phyloP scores from a whole-genome alignment of 371 early-diverging fungal species.

The Mortierella sp. region DNA sequence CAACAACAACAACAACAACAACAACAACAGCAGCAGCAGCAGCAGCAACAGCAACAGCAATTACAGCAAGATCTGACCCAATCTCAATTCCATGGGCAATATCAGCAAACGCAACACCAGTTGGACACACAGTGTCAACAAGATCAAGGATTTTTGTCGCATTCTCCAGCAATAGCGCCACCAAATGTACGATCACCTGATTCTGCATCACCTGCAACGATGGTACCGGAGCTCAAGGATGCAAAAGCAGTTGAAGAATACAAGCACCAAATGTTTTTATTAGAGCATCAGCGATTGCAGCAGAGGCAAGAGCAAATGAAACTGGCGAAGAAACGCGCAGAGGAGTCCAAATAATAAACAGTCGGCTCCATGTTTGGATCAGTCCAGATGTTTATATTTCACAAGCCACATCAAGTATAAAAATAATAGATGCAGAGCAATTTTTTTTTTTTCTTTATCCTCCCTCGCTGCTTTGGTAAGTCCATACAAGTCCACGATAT shows the following conservation, averaged over 20 bases:
- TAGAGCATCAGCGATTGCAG: constrained; percentile 34
- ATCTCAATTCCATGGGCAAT: not conserved
- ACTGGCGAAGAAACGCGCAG: not conserved
- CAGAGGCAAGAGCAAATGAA: constrained; percentile 22
- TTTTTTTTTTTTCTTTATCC: constrained; percentile 12
- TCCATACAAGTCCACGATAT: constrained; percentile 5
- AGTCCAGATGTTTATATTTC: not conserved
- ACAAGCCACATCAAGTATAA: constrained; percentile 16
- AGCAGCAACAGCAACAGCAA: constrained; percentile 12
- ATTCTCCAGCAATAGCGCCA: not conserved
- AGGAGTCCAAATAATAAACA: not conserved
- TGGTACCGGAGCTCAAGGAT: constrained; percentile 5
- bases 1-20: not conserved
- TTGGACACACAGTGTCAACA: not conserved
- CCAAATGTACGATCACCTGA: not conserved
- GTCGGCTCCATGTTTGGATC: not conserved
- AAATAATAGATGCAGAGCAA: not conserved
- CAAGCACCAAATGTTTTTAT: constrained; percentile 31
- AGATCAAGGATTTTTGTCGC: not conserved
- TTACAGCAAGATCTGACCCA: not conserved
- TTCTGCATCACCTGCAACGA: not conserved
- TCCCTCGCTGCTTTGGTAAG: constrained; percentile 15
- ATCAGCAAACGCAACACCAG: not conserved
- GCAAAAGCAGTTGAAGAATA: constrained; percentile 26
- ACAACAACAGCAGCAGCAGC: constrained; percentile 3